Conservation (phyloP, 768 basidiomycete species). For the Podaxis pistillaris region DNA sequence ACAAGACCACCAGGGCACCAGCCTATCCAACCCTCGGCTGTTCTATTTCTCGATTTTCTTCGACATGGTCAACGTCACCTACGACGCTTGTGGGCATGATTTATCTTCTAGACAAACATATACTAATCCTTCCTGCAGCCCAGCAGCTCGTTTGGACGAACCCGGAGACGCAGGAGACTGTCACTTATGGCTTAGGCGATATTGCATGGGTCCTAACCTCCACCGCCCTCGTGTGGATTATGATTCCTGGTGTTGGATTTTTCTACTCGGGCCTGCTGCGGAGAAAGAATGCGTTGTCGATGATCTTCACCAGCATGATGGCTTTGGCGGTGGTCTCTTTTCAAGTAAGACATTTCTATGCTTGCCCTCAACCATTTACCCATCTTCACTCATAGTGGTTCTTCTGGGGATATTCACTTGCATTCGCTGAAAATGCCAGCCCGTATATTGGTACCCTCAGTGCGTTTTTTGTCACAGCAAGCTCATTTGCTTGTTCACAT, state of each 20-base stretch:
- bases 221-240: constrained; percentile 81
- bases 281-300: constrained; percentile 89
- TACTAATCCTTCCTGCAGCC: constrained; percentile 11
- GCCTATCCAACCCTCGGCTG: neutral
- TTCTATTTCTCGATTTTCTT: constrained; percentile 1
- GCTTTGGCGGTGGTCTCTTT: constrained; percentile 79
- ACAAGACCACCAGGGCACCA: neutral
- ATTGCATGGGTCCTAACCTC: constrained; percentile 61
- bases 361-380: neutral
- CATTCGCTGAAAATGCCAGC: constrained; percentile 78
- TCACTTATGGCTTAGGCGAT: constrained; percentile 45
- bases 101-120: neutral
- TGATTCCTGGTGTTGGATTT: constrained; percentile 84
- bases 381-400: constrained; percentile 64
- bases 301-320: constrained; percentile 75
- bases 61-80: constrained; percentile 33
- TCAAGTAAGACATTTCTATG: constrained; percentile 52
- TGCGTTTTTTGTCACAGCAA: constrained; percentile 30
- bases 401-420: constrained; percentile 95
- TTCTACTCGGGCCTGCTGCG: constrained; percentile 91
- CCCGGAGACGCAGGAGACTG: neutral
- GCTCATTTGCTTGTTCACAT: neutral
- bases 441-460: constrained; percentile 85
- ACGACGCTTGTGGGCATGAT: constrained; percentile 27
- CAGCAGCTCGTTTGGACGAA: constrained; percentile 10